phyloP scores from a whole-genome alignment of 768 basidiomycete species.

The Roridomyces roridus region DNA sequence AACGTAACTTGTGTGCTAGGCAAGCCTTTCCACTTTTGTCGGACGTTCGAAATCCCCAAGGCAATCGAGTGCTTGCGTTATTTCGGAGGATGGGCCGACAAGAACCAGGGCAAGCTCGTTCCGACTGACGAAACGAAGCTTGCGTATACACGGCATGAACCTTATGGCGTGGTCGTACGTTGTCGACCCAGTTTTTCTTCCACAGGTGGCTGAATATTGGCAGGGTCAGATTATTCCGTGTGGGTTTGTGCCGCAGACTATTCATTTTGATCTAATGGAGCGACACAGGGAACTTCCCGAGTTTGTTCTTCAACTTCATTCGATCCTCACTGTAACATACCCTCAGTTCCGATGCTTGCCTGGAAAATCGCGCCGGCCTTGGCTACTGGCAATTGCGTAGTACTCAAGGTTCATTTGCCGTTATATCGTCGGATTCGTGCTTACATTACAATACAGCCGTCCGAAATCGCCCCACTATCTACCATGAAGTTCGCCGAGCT shows the following conservation, averaged over 20 bases:
- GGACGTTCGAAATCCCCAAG: slow-evolving; percentile 24
- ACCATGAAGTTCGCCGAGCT: slow-evolving; percentile 64
- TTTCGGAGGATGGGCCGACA: slow-evolving; percentile 82
- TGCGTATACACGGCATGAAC: slow-evolving; percentile 68
- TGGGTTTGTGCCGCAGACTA: slow-evolving; percentile 5
- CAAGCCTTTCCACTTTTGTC: slow-evolving; percentile 31
- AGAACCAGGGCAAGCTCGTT: slow-evolving; percentile 66
- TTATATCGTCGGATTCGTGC: background rate
- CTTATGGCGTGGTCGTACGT: slow-evolving; percentile 53
- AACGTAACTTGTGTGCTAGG: slow-evolving; percentile 22
- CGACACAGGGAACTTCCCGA: slow-evolving; percentile 71
- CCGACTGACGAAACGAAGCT: slow-evolving; percentile 57
- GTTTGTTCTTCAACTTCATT: slow-evolving; percentile 31
- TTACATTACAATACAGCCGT: slow-evolving; percentile 44
- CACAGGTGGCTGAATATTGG: background rate
- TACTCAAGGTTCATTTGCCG: slow-evolving; percentile 56
- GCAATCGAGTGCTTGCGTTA: slow-evolving; percentile 57
- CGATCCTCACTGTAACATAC: slow-evolving; percentile 58
- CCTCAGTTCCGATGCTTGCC: slow-evolving; percentile 60
- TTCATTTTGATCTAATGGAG: background rate
- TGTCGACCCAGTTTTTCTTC: background rate
- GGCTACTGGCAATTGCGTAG: slow-evolving; percentile 79
- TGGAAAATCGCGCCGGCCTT: slow-evolving; percentile 87
- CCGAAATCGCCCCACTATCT: slow-evolving; percentile 78
- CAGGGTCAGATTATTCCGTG: slow-evolving; percentile 39